These are phyloP conservation scores for Kodamaea restingae DNA, from an alignment of 805 yeast species.

Conservation along the genomic window DNA sequence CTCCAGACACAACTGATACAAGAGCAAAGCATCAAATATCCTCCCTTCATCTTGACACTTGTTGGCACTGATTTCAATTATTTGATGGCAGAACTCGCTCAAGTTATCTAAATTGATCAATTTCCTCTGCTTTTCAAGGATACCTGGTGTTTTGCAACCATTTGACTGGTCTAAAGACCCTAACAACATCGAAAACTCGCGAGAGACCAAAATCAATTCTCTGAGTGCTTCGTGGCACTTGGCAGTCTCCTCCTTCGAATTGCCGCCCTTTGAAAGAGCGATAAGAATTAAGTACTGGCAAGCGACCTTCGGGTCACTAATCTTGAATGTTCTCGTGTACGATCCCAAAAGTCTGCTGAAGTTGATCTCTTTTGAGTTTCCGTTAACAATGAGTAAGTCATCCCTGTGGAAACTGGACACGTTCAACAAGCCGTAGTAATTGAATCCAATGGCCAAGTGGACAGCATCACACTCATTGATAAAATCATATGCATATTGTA, in stretches of 20 bases:
- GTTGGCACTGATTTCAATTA: slow-evolving; percentile 80
- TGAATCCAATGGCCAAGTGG: slow-evolving; percentile 79
- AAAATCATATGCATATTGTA: slow-evolving; percentile 54
- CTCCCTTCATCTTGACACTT: slow-evolving; percentile 92
- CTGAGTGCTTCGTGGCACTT: slow-evolving; percentile 75
- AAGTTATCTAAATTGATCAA: slow-evolving; percentile 58
- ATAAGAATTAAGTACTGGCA: slow-evolving; percentile 81
- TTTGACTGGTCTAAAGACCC: slow-evolving; percentile 73
- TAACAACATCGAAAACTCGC: slow-evolving; percentile 74
- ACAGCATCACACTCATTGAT: slow-evolving; percentile 80
- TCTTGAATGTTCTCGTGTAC: slow-evolving; percentile 78
- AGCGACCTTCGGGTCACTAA: slow-evolving; percentile 84
- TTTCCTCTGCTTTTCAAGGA: slow-evolving; percentile 71
- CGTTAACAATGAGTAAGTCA: slow-evolving; percentile 33
- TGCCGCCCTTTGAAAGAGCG: slow-evolving; percentile 44
- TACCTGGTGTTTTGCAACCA: slow-evolving; percentile 78
- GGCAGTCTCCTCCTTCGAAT: slow-evolving; percentile 42
- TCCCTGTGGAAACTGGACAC: slow-evolving; percentile 33
- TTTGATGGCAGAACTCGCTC: slow-evolving; percentile 58
- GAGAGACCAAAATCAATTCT: slow-evolving; percentile 79
- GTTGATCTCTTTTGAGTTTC: slow-evolving; percentile 35
- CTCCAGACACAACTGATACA: slow-evolving; percentile 87
- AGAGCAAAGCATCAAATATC: slow-evolving; percentile 73
- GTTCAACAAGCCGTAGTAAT: slow-evolving; percentile 65
- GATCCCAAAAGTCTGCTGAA: slow-evolving; percentile 70